Evolutionary conservation across 768 basidiomycete species (phyloP).

Genomic region (Lactarius pseudohatsudake): DNA sequence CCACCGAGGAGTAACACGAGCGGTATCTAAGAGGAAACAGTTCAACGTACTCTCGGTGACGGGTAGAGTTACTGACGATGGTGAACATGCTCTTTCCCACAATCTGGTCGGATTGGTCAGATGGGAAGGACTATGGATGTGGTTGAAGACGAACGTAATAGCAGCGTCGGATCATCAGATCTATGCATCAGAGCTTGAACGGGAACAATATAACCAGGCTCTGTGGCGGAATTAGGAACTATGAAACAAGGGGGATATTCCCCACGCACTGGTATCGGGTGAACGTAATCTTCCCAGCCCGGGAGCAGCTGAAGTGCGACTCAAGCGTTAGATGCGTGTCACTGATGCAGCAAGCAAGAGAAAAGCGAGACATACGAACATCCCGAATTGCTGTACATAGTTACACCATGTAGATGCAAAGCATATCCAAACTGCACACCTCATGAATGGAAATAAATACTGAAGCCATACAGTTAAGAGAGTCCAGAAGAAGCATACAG

Average conservation of each 20-base stretch:
- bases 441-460: background rate
- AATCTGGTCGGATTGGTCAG: slow-evolving; percentile 1
- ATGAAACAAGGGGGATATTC: background rate
- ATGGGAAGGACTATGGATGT: background rate
- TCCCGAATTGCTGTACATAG: slow-evolving; percentile 2
- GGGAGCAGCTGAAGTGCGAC: background rate
- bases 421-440: slow-evolving; percentile 6
- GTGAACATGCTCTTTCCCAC: slow-evolving; percentile 8
- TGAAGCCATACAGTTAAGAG: background rate
- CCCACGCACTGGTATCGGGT: slow-evolving; percentile 1
- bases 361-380: background rate
- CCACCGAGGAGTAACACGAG: slow-evolving; percentile 10
- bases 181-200: slow-evolving; percentile 18
- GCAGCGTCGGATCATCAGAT: slow-evolving; percentile 19
- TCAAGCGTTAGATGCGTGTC: background rate
- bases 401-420: background rate
- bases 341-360: background rate
- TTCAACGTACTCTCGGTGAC: background rate
- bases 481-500: background rate
- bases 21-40: background rate
- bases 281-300: background rate
- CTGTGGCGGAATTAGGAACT: slow-evolving; percentile 1
- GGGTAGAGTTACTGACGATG: background rate
- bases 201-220: slow-evolving; percentile 1
- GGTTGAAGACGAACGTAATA: slow-evolving; percentile 11